A percentile compares a stretch with the other conserved stretches of the same genome.
Evolutionary conservation across 257 asterid genomes (phyloP).

Genomic region (Solanum bulbocastanum): DNA sequence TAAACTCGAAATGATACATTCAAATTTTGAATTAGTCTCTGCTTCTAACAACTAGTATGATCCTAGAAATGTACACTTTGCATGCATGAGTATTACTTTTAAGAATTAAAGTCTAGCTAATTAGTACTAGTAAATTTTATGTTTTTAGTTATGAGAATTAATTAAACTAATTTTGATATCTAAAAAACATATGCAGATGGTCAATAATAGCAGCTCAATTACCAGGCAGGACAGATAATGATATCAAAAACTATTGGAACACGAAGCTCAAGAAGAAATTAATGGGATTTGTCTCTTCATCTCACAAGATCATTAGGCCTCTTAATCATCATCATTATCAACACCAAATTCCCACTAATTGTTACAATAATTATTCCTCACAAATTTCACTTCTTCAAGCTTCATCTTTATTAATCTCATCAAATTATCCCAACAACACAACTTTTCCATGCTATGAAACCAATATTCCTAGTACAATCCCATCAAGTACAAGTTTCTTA

Average conservation of each 20-base stretch:
- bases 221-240: slow-evolving; percentile 84
- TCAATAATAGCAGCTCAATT: slow-evolving; percentile 74
- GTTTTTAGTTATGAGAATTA: neutral
- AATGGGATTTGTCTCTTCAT: slow-evolving; percentile 8
- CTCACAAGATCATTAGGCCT: slow-evolving; percentile 9
- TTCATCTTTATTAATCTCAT: neutral
- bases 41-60: neutral
- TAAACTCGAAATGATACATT: neutral
- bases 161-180: too few relatives aligned
- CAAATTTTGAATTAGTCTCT: neutral
- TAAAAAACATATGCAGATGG: slow-evolving; percentile 27
- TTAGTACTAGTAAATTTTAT: neutral
- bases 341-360: neutral
- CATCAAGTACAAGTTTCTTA: slow-evolving; percentile 1
- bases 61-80: neutral
- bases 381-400: slow-evolving; percentile 4
- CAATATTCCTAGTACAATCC: neutral
- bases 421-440: neutral
- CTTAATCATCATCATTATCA: slow-evolving; percentile 4
- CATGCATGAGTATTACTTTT: neutral
- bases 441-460: neutral
- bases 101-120: neutral
- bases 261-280: slow-evolving; percentile 79
- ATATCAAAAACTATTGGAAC: slow-evolving; percentile 89
- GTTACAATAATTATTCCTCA: neutral